Evolutionary conservation across 2,329 filamentous ascomycete species (phyloP), one percentile per base, ranked within the genome.

Genomic region (Apiospora saccharicola): DNA sequence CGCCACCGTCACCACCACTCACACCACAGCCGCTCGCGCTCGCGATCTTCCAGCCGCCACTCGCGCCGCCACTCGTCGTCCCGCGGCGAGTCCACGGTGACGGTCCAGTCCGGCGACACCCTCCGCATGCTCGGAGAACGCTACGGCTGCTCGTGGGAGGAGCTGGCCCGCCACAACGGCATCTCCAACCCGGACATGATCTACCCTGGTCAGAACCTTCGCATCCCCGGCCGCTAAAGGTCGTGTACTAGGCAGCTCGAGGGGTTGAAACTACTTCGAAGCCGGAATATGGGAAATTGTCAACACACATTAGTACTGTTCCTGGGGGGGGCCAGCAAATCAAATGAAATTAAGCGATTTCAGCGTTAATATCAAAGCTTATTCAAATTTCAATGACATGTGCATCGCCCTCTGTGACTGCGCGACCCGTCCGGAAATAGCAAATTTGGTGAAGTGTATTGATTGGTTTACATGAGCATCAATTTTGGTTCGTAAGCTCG

Each of bases 131-230:
- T 85, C 44, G 83, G 80, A 4, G 75, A 73, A 14, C 78, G 78
- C 2, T 80, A 80, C 69, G 77, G 78, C 69, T 76, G 76, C 68
- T 78, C 77, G 22, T 84, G 80, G 47, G 81, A 85, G 46, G 83
- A 84, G 34, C 80, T 85, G 49, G 83, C 82, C 13, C 76, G 81
- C 26, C 78, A 77, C 46, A 85, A 85, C 74, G 79, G 78, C 74
- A 82, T 85, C 71, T 6, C 74, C 71, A 84, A 85, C 75, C 81
- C 83, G 7, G 83, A 85, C 61, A 72, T 83, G 77, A 85, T 85
- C 73, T 83, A 83, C 72, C 83, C 83, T 0, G 83, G 83, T 1
- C 83, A 85, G 76, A 78, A 78, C 2, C 78, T 85, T 2, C 76
- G 80, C 70, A 72, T 85, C 0, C 82, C 83, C 12, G 77, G 79